Percentiles rank a stretch among this genome's conserved stretches.
Conservation (phyloP, 1,284 basidiomycete genomes). For the Ceratobasidium sp. region DNA sequence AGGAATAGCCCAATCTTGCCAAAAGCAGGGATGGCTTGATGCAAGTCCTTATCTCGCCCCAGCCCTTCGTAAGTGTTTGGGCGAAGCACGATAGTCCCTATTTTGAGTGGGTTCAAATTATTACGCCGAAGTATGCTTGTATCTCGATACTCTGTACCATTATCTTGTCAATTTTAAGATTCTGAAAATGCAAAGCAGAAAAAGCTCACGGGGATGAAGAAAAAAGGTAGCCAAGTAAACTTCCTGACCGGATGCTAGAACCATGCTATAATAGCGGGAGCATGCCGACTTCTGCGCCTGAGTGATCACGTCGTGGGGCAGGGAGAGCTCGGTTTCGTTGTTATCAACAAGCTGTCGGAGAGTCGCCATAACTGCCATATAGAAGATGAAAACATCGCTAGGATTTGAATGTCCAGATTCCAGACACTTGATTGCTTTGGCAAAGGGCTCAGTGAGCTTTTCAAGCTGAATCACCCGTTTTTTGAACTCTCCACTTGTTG, state of each 20-base stretch:
- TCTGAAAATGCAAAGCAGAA: neutral
- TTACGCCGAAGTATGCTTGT: constrained; percentile 3
- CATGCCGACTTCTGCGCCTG: neutral
- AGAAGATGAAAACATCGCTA: constrained; percentile 41
- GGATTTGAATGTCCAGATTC: constrained; percentile 39
- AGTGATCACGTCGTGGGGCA: constrained; percentile 8
- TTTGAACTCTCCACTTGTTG: neutral
- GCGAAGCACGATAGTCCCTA: neutral
- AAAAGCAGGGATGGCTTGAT: neutral
- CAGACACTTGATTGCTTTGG: constrained; percentile 37
- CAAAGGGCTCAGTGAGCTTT: constrained; percentile 30
- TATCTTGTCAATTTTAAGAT: neutral
- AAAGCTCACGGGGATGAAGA: constrained; percentile 33
- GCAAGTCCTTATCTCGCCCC: constrained; percentile 3
- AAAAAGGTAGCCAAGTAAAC: constrained; percentile 40
- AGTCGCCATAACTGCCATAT: constrained; percentile 28
- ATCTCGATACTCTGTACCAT: constrained; percentile 4
- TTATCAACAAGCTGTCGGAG: constrained; percentile 20
- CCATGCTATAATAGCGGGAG: constrained; percentile 32
- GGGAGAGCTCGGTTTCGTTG: constrained; percentile 23
- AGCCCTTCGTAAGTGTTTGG: neutral
- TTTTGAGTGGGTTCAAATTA: neutral
- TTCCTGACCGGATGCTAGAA: constrained; percentile 25
- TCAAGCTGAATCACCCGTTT: constrained; percentile 15
- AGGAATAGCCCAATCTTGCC: constrained; percentile 10